Evolutionary conservation across 768 basidiomycete genomes (phyloP).

Genomic region (Russula dissimulans): DNA sequence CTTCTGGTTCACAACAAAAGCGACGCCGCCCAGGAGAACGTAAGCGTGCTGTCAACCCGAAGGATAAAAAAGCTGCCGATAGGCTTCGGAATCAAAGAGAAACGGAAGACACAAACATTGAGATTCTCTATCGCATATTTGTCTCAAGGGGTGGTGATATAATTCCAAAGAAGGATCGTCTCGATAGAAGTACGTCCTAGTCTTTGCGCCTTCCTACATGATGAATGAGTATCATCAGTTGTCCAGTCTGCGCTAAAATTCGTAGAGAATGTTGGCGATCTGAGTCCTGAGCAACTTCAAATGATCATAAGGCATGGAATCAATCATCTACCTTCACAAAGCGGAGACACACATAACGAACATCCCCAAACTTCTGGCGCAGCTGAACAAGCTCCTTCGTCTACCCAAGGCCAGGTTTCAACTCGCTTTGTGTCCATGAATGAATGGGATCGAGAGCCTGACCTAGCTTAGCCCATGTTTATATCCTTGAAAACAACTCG

Average conservation of each 20-base stretch:
- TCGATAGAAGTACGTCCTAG: neutral
- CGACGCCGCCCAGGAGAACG: neutral
- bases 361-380: neutral
- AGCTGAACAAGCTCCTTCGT: neutral
- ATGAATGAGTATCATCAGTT: neutral
- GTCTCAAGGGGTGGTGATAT: neutral
- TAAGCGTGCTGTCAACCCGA: neutral
- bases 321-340: neutral
- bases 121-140: neutral
- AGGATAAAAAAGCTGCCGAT: neutral
- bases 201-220: neutral
- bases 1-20: neutral
- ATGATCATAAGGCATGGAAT: no score
- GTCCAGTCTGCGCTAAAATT: neutral
- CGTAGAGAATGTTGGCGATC: no score
- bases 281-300: no score
- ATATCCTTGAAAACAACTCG: no score
- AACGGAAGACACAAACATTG: neutral
- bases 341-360: neutral
- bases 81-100: neutral
- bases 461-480: no score
- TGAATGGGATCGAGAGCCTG: no score
- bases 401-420: neutral
- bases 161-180: constrained; percentile 6
- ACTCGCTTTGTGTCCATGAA: neutral